These are phyloP conservation scores for Pelargonium citronellum DNA, from an alignment of 441 rosid species.

Conservation along the genomic window DNA sequence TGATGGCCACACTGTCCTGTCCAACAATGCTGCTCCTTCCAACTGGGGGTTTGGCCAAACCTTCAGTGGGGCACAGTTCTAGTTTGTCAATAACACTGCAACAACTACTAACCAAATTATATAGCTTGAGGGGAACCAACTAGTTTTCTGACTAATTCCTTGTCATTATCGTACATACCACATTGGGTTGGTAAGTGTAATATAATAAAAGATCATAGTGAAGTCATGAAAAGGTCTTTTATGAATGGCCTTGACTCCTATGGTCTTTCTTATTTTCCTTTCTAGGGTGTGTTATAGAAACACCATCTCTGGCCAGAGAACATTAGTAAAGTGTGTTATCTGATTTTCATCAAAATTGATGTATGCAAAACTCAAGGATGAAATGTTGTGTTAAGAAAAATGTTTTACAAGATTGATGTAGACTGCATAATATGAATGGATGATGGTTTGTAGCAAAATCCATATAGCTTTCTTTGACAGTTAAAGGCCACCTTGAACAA, in stretches of 20 bases:
- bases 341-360: too few species aligned
- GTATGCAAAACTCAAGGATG: too few species aligned
- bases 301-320: too few species aligned
- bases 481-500: too few species aligned
- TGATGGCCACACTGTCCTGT: conserved; percentile 45
- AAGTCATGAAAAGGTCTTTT: conserved; percentile 1
- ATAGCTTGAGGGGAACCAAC: neutral
- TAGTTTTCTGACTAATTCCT: neutral
- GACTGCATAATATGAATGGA: too few species aligned
- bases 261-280: neutral
- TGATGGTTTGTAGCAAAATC: too few species aligned
- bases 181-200: neutral
- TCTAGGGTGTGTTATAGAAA: neutral
- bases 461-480: too few species aligned
- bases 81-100: neutral
- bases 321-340: too few species aligned
- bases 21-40: conserved; percentile 50
- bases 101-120: neutral
- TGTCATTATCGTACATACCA: neutral
- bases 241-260: neutral
- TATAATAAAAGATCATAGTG: neutral
- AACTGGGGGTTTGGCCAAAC: conserved; percentile 73
- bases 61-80: conserved; percentile 64
- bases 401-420: too few species aligned
- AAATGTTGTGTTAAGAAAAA: too few species aligned